phyloP scores from a whole-genome alignment of 2,329 filamentous ascomycete genomes.

The Fusarium sp. region DNA sequence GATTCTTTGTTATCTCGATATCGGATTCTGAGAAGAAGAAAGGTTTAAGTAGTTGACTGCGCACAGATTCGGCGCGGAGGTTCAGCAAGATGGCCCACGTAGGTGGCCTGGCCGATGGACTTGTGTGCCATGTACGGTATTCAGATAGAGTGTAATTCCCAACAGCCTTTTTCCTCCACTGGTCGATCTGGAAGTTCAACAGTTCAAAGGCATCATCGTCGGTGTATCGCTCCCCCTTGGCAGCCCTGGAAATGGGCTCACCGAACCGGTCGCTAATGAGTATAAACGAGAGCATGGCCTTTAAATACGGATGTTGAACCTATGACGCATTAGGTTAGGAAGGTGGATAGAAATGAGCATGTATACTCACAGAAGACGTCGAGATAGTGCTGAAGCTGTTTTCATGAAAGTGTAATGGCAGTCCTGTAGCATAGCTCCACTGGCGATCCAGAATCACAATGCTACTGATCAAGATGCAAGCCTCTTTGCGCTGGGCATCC shows the following conservation, averaged over 20 bases:
- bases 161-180: conserved; percentile 43
- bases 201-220: conserved; percentile 46
- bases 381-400: conserved; percentile 30
- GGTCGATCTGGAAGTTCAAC: conserved; percentile 46
- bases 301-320: conserved; percentile 27
- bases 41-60: conserved; percentile 21
- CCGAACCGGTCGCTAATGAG: conserved; percentile 29
- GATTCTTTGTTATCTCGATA: conserved; percentile 24
- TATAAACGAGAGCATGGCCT: conserved; percentile 31
- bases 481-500: conserved; percentile 15
- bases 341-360: fast-evolving
- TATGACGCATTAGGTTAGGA: fast-evolving
- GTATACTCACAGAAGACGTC: conserved; percentile 10
- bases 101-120: conserved; percentile 16
- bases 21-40: conserved; percentile 33
- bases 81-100: conserved; percentile 26
- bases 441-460: conserved; percentile 20
- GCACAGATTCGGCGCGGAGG: conserved; percentile 27
- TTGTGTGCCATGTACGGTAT: conserved; percentile 16
- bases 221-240: conserved; percentile 30
- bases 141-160: conserved; percentile 19
- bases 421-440: conserved; percentile 31
- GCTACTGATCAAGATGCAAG: conserved; percentile 18
- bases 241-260: conserved; percentile 20
- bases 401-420: conserved; percentile 27